These are phyloP conservation scores for Gossypium laxum DNA, from an alignment of 441 rosid genomes.

Conservation along the genomic window DNA sequence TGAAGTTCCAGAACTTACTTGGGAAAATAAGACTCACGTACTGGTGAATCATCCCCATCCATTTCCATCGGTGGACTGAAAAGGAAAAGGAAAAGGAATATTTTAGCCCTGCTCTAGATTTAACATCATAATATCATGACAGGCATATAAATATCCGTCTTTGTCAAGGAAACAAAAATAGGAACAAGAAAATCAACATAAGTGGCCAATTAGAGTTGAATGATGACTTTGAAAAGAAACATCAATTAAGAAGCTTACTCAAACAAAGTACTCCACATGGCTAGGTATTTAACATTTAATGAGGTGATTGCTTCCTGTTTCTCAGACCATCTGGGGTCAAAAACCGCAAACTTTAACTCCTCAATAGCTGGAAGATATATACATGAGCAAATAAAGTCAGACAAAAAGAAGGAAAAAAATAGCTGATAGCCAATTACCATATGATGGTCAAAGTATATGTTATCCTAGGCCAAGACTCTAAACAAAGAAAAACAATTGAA, in stretches of 20 bases:
- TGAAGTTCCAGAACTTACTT: constrained; percentile 36
- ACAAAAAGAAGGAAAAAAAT: constrained; percentile 6
- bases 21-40: constrained; percentile 56
- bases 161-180: background rate
- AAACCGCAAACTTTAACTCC: constrained; percentile 61
- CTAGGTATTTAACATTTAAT: constrained; percentile 53
- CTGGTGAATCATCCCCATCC: constrained; percentile 36
- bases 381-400: constrained; percentile 17
- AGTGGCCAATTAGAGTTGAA: background rate
- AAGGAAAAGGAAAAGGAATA: background rate
- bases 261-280: constrained; percentile 40
- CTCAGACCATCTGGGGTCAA: constrained; percentile 57
- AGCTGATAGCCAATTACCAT: constrained; percentile 9
- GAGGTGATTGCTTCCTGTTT: constrained; percentile 51
- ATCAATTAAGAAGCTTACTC: constrained; percentile 42
- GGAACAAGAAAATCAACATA: constrained; percentile 7
- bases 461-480: background rate
- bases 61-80: constrained; percentile 34
- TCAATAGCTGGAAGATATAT: constrained; percentile 41
- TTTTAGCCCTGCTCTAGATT: background rate
- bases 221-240: constrained; percentile 1
- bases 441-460: background rate
- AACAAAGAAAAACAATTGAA: background rate
- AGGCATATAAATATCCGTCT: background rate
- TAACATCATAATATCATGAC: background rate